These are phyloP conservation scores for Inga leiocalycina DNA, from an alignment of 306 rosid genomes.

Conservation along the genomic window DNA sequence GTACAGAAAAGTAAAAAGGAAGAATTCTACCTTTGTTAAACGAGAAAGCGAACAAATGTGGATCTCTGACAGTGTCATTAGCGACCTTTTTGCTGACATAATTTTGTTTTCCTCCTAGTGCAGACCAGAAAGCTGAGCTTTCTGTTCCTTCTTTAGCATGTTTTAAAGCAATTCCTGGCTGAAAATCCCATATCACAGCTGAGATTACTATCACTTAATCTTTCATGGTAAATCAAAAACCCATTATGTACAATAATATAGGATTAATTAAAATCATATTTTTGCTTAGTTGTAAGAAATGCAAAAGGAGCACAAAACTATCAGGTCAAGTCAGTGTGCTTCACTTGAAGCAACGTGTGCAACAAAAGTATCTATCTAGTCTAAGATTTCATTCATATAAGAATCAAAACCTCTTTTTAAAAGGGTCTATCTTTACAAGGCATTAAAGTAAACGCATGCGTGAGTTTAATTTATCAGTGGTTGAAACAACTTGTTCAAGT, in stretches of 20 bases:
- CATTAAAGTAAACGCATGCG: neutral
- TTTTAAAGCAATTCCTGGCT: conserved; percentile 87
- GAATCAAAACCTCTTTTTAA: neutral
- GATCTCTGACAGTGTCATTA: conserved; percentile 71
- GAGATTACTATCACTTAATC: conserved; percentile 22
- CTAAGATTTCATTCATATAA: neutral
- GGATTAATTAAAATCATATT: neutral
- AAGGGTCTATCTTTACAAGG: conserved; percentile 5
- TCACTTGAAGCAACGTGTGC: conserved; percentile 21
- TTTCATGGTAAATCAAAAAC: neutral
- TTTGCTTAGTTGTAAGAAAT: neutral
- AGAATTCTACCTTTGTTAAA: conserved; percentile 63
- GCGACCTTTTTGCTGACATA: conserved; percentile 68
- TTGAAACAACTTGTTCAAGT: conserved; percentile 11
- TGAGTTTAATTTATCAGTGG: conserved; percentile 3
- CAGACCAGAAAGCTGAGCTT: conserved; percentile 89
- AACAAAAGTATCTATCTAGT: neutral
- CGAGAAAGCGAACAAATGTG: conserved; percentile 78
- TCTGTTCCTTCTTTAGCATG: conserved; percentile 95
- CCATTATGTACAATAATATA: neutral
- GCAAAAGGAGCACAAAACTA: conserved; percentile 22
- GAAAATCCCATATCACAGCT: conserved; percentile 42
- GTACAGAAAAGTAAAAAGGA: conserved; percentile 9
- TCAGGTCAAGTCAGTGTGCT: conserved; percentile 19
- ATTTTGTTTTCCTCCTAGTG: conserved; percentile 90